These are phyloP conservation scores for Arabidopsis hybrid DNA, from an alignment of 441 rosid species.

Conservation along the genomic window DNA sequence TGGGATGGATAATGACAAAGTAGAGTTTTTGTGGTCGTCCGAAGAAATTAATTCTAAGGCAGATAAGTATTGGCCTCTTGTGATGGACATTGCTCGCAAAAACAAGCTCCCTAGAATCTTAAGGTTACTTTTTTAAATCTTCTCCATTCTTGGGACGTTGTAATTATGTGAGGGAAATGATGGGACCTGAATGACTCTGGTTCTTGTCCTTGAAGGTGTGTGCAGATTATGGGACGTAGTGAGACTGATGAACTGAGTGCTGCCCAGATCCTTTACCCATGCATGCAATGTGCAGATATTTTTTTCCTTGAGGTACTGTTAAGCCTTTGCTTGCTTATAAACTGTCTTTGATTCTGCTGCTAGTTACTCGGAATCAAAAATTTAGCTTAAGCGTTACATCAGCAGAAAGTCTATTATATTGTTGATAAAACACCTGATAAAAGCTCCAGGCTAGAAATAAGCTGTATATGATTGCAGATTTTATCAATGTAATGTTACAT, in stretches of 20 bases:
- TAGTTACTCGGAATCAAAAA: constrained; percentile 4
- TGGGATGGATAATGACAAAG: constrained; percentile 75
- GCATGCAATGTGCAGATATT: constrained; percentile 95
- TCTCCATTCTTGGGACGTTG: not conserved
- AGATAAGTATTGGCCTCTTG: constrained; percentile 84
- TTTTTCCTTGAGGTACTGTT: constrained; percentile 75
- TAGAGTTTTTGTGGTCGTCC: constrained; percentile 83
- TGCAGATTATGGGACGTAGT: constrained; percentile 83
- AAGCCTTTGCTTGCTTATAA: constrained; percentile 1
- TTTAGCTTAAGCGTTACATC: not conserved
- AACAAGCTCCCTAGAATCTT: constrained; percentile 77
- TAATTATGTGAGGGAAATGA: not conserved
- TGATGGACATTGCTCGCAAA: constrained; percentile 83
- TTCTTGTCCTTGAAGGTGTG: constrained; percentile 59
- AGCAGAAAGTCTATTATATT: not conserved
- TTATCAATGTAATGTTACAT: not conserved
- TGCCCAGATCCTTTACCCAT: constrained; percentile 84
- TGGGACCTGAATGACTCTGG: constrained; percentile 14
- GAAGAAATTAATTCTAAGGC: constrained; percentile 77
- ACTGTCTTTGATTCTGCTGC: constrained; percentile 2
- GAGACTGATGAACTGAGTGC: constrained; percentile 85
- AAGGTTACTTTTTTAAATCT: constrained; percentile 48
- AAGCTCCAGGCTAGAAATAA: not conserved
- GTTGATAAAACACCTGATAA: not conserved
- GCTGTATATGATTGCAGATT: not conserved